These are phyloP conservation scores for Nicotiana obtusifolia DNA, from an alignment of 257 asterid species.

Conservation along the genomic window DNA sequence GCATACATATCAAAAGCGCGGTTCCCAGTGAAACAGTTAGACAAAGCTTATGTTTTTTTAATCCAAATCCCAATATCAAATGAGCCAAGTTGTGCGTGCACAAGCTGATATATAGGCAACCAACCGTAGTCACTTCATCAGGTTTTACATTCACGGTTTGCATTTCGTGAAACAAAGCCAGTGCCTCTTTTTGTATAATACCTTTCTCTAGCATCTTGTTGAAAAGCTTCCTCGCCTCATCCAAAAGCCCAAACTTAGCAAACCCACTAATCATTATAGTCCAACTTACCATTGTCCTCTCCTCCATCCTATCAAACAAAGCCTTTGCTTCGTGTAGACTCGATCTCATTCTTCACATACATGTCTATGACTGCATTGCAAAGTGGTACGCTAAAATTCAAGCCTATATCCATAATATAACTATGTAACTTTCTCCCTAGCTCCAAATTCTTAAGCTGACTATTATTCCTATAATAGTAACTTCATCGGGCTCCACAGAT, in stretches of 20 bases:
- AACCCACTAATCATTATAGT: slow-evolving; percentile 69
- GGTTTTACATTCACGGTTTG: slow-evolving; percentile 48
- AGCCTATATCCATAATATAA: slow-evolving; percentile 24
- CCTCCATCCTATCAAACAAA: slow-evolving; percentile 58
- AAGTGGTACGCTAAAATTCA: slow-evolving; percentile 43
- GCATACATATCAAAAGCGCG: slow-evolving; percentile 81
- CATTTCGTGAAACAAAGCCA: slow-evolving; percentile 64
- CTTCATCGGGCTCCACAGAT: slow-evolving; percentile 56
- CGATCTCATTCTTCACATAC: slow-evolving; percentile 62
- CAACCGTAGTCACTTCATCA: slow-evolving; percentile 77
- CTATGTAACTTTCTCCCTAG: slow-evolving; percentile 48
- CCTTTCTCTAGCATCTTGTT: slow-evolving; percentile 59
- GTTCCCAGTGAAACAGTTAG: slow-evolving; percentile 68
- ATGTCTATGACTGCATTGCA: slow-evolving; percentile 66
- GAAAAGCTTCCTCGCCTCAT: slow-evolving; percentile 48
- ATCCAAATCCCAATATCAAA: slow-evolving; percentile 76
- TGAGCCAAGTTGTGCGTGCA: slow-evolving; percentile 62
- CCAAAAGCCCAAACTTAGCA: slow-evolving; percentile 47
- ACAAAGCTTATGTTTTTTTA: slow-evolving; percentile 47
- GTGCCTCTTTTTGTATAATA: slow-evolving; percentile 60
- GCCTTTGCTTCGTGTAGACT: slow-evolving; percentile 48
- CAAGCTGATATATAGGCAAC: slow-evolving; percentile 69
- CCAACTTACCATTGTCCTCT: slow-evolving; percentile 65
- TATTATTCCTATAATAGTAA: slow-evolving; percentile 65
- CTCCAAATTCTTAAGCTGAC: slow-evolving; percentile 51